These are phyloP conservation scores for Cyathus striatus DNA, from an alignment of 768 basidiomycete genomes.

Conservation along the genomic window DNA sequence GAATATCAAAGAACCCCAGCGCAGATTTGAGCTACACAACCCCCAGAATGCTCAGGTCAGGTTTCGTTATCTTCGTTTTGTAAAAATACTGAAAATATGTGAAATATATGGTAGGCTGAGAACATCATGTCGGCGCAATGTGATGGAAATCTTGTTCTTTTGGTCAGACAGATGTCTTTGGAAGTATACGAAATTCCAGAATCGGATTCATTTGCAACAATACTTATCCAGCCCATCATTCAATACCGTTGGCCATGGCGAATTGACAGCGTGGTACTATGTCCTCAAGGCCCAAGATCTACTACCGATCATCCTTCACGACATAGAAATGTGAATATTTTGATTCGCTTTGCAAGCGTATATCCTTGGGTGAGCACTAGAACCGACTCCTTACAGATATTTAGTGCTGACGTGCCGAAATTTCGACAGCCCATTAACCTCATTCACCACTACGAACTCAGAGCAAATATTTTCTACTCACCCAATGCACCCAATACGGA, in stretches of 20 bases:
- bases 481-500: constrained; percentile 14
- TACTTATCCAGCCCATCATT: constrained; percentile 39
- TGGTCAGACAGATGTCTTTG: constrained; percentile 35
- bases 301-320: no score
- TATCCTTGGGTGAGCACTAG: constrained; percentile 47
- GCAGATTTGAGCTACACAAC: constrained; percentile 30
- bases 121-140: constrained; percentile 36
- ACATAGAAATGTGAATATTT: constrained; percentile 47
- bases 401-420: background rate
- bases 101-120: constrained; percentile 25
- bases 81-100: background rate
- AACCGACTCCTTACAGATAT: background rate
- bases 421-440: constrained; percentile 50
- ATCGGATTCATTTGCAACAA: no score
- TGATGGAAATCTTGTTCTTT: constrained; percentile 36
- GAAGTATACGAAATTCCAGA: no score
- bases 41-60: constrained; percentile 24
- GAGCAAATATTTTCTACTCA: constrained; percentile 34
- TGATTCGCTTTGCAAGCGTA: constrained; percentile 54
- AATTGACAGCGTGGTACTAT: constrained; percentile 46
- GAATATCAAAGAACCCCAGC: constrained; percentile 23
- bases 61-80: background rate
- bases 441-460: constrained; percentile 56
- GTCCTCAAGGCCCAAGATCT: constrained; percentile 19
- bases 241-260: constrained; percentile 49